A percentile compares a stretch with the other conserved stretches of the same genome.
phyloP scores from a whole-genome alignment of 1,284 basidiomycete genomes.

The Ustilago sp. region DNA sequence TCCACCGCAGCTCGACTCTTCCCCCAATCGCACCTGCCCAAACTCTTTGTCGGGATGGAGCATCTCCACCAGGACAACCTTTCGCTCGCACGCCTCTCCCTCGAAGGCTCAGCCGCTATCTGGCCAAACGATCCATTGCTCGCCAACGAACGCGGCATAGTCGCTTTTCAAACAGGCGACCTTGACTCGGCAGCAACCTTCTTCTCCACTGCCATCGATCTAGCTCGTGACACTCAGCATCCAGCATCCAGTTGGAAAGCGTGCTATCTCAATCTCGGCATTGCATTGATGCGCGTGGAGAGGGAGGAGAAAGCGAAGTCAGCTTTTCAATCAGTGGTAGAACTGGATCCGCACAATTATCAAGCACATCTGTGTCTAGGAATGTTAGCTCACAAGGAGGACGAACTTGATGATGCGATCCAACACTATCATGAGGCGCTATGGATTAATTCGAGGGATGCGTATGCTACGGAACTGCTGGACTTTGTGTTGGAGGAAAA shows the following conservation, averaged over 20 bases:
- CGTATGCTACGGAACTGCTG: constrained; percentile 52
- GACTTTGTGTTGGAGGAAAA: constrained; percentile 56
- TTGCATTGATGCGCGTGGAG: constrained; percentile 37
- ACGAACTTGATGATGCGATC: constrained; percentile 58
- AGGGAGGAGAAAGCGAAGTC: constrained; percentile 42
- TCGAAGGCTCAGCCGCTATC: constrained; percentile 82
- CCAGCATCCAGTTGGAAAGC: constrained; percentile 85
- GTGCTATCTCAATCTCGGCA: constrained; percentile 76
- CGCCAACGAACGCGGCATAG: constrained; percentile 91
- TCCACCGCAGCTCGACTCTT: constrained; percentile 95
- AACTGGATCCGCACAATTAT: constrained; percentile 58
- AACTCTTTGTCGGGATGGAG: constrained; percentile 98
- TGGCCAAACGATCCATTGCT: constrained; percentile 88
- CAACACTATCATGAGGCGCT: constrained; percentile 61
- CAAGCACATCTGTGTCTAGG: constrained; percentile 60
- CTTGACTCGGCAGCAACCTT: constrained; percentile 76
- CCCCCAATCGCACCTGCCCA: constrained; percentile 89
- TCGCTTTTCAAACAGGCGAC: constrained; percentile 85
- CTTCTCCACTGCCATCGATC: constrained; percentile 73
- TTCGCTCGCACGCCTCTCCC: constrained; percentile 84
- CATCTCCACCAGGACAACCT: constrained; percentile 90
- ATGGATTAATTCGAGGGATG: constrained; percentile 52
- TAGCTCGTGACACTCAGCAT: constrained; percentile 77
- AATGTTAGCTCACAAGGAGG: constrained; percentile 58
- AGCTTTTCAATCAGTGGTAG: constrained; percentile 51